Conservation (phyloP, 1,284 basidiomycete species). For the Cutaneotrichosporon mucoides region DNA sequence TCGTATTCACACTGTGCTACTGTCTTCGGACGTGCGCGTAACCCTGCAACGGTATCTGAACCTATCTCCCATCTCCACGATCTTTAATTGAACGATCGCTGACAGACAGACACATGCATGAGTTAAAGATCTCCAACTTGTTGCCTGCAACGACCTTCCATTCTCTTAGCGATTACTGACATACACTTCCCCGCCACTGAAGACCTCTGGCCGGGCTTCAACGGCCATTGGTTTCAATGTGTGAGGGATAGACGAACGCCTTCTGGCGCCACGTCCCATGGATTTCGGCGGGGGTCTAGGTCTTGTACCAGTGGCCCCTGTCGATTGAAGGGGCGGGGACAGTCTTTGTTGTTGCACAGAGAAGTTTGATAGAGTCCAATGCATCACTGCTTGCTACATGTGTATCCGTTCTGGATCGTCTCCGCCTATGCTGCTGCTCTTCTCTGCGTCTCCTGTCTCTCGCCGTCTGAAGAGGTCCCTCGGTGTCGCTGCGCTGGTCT, state of each 20-base stretch:
- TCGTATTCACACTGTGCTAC: constrained; percentile 51
- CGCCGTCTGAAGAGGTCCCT: neutral
- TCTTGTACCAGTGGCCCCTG: constrained; percentile 22
- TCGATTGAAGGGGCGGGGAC: constrained; percentile 39
- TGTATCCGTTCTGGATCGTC: neutral
- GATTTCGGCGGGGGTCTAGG: constrained; percentile 39
- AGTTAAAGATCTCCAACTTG: neutral
- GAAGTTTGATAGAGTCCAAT: neutral
- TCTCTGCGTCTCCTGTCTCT: neutral
- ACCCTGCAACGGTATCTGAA: constrained; percentile 50
- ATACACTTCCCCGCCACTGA: constrained; percentile 33
- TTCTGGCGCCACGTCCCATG: constrained; percentile 27
- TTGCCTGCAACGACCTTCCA: neutral
- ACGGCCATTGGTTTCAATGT: constrained; percentile 36
- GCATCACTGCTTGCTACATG: neutral
- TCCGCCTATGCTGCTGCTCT: neutral
- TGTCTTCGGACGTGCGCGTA: constrained; percentile 41
- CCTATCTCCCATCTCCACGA: constrained; percentile 8
- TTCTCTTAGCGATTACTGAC: too few relatives aligned
- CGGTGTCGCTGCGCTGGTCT: too few relatives aligned
- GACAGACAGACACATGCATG: constrained; percentile 14
- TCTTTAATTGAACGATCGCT: constrained; percentile 4
- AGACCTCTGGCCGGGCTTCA: constrained; percentile 30
- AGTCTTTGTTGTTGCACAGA: neutral
- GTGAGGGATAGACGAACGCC: constrained; percentile 30